Evolutionary conservation across 116 monocot species (phyloP).

Genomic region (Dioscorea cayenensis): DNA sequence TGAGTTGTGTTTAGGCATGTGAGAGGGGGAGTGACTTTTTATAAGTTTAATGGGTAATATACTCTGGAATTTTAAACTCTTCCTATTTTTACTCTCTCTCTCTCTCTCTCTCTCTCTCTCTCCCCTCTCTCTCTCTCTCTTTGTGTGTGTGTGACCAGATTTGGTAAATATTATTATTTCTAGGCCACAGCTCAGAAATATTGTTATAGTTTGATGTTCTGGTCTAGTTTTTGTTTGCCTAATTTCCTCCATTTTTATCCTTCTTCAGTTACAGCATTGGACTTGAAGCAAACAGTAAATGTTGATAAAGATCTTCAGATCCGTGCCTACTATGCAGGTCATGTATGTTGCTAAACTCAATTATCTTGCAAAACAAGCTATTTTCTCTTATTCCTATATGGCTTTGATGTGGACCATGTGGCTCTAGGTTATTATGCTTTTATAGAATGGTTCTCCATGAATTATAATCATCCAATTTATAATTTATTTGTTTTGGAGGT

Average conservation of each 20-base stretch:
- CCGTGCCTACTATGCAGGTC: conserved; percentile 94
- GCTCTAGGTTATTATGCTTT: not conserved
- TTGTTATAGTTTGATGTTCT: not conserved
- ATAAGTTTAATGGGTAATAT: too few relatives aligned
- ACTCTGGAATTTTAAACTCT: too few relatives aligned
- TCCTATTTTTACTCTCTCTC: too few relatives aligned
- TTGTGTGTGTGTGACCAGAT: too few relatives aligned
- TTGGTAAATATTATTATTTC: too few relatives aligned
- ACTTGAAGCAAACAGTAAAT: conserved; percentile 84
- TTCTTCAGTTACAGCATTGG: conserved; percentile 57
- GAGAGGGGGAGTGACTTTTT: too few relatives aligned
- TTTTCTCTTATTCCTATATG: not conserved
- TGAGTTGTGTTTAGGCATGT: too few relatives aligned
- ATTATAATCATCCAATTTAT: not conserved
- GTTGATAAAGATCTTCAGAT: conserved; percentile 81
- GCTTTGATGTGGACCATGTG: not conserved
- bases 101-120: too few relatives aligned
- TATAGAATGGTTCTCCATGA: not conserved
- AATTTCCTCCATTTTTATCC: not conserved
- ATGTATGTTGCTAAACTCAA: conserved; percentile 37
- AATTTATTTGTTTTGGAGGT: too few relatives aligned
- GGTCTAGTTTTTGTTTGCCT: not conserved
- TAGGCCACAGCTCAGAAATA: too few relatives aligned
- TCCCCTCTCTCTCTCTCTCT: too few relatives aligned
- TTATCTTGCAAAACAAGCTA: not conserved